Base-by-base conservation (phyloP, 169 alveolate genomes). In the Cryptosporidium baileyi region DNA sequence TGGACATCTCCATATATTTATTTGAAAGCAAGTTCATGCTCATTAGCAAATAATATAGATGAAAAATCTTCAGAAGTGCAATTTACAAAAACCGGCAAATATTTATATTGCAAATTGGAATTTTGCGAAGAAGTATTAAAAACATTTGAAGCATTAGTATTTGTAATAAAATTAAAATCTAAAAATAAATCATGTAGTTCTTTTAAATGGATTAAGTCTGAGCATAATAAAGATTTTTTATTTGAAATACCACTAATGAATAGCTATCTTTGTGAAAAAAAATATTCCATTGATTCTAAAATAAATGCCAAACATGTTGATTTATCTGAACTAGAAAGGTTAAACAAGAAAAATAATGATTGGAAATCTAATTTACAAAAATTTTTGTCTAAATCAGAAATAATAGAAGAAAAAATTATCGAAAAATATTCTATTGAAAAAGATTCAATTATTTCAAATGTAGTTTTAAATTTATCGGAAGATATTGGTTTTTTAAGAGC, bases 1-100 rank as follows among this genome's bases (percentile, higher is more conserved):
- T 74, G 85, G 85, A 7, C 17, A 11, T 74, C 85, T 52, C 85
- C 85, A 36, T 40, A 52, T 19, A 15, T 52, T 8, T 74, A 52
- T 13, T 40, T 34, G 57, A 74, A 54, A 51, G 11, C 7, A 17
- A 28, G 9, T 2, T 38, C 22, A 34, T 15, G 43, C 11, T 49
- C 65, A 24, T 51, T 15, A 15, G 17, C 54, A 3, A 4, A 9
- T 7, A 45, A 57, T n/a, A 36, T 54, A 5, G 54, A 74, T 28
- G 40, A 51, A 11, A 32, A 45, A 32, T 30, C 85, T 15, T 22
- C 65, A 1, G 85, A 74, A 57, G 17, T 38, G 5, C 32, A 36
- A 51, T 74, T 74, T 74, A 32, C 2, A 22, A 54, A 13, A 1
- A n/a, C 11, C 5, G 47, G 54, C 19, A 54, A 74, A 8, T 74